Evolutionary conservation across 148 eudicot species (phyloP), one percentile per base, ranked within the genome.

Genomic region (Cornus florida): DNA sequence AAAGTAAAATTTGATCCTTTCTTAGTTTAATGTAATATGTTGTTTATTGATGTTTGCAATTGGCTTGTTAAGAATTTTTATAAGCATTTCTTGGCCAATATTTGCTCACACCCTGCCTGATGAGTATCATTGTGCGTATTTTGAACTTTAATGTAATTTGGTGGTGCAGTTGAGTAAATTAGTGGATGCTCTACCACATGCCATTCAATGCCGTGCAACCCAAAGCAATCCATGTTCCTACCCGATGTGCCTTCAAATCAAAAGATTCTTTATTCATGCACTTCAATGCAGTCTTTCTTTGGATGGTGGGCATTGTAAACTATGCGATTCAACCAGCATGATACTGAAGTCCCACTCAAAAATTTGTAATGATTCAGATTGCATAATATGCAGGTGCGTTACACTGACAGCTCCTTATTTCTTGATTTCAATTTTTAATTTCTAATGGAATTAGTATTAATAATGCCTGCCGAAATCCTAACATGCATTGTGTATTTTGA

Each of bases 211-310:
- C 74, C 75, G 16, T 8, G 64, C 77, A 24, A 75, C 74, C 28
- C 33, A 31, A 68, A 78, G 50, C 65, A 73, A 56, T 39, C 77
- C 76, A 1, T 93, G 97, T 82, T 72, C 88, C 10, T 83, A 88
- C 71, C 88, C 89, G 72, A 82, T 78, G 39, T 91, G 97, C 77
- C 31, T 39, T 33, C 53, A 13, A 67, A 24, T 90, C 11, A 87
- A 71, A 82, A 84, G 67, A 75, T 88, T 90, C 46, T 88, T 91
- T 64, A 74, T 69, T 78, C 97, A 93, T 86, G 48, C 87, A 6
- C 75, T 65, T 32, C 28, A 71, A 16, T 90, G 92, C 86, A 80
- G 43, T 24, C 24, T 78, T 74, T 84, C n/a, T n/a, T n/a, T 88
- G 77, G 75, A 71, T 74, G 67, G 71, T 39, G 88, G 39, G 90